Percentiles rank a stretch among this genome's conserved stretches.
Evolutionary conservation across 768 basidiomycete species (phyloP).

Genomic region (Sutorius australiensis): DNA sequence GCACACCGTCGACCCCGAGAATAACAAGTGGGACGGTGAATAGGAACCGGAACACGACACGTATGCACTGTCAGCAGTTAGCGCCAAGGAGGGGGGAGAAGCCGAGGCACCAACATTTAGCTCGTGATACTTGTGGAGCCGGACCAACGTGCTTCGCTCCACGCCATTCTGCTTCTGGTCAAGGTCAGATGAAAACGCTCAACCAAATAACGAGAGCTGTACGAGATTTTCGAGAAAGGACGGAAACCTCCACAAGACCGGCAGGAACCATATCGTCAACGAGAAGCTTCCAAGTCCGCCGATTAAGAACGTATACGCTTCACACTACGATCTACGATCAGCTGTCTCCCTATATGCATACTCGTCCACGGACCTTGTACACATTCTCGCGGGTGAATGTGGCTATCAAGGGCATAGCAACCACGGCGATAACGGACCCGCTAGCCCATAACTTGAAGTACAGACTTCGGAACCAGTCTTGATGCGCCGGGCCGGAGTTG

Average conservation of each 20-base stretch:
- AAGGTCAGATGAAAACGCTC: neutral
- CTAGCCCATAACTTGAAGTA: constrained; percentile 74
- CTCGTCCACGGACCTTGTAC: constrained; percentile 44
- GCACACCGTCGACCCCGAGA: constrained; percentile 66
- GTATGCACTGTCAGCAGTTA: constrained; percentile 48
- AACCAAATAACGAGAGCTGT: constrained; percentile 19
- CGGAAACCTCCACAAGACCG: constrained; percentile 70
- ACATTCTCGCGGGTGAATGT: constrained; percentile 58
- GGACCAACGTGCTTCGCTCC: constrained; percentile 60
- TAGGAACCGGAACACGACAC: constrained; percentile 68
- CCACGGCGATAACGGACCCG: constrained; percentile 57
- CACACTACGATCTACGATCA: constrained; percentile 43
- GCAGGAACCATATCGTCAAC: constrained; percentile 71
- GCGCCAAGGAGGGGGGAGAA: neutral
- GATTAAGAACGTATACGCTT: constrained; percentile 65
- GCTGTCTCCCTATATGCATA: neutral
- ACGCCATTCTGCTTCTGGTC: constrained; percentile 56
- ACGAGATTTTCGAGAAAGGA: constrained; percentile 60
- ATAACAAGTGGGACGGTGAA: constrained; percentile 64
- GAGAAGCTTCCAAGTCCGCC: constrained; percentile 67
- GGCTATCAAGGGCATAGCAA: constrained; percentile 69
- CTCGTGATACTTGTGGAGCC: constrained; percentile 77
- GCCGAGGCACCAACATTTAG: constrained; percentile 56
- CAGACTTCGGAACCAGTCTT: constrained; percentile 71
- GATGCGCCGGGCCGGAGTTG: constrained; percentile 55